These are phyloP conservation scores for Zychaea mexicana DNA, from an alignment of 371 early-diverging fungal genomes.

Conservation along the genomic window DNA sequence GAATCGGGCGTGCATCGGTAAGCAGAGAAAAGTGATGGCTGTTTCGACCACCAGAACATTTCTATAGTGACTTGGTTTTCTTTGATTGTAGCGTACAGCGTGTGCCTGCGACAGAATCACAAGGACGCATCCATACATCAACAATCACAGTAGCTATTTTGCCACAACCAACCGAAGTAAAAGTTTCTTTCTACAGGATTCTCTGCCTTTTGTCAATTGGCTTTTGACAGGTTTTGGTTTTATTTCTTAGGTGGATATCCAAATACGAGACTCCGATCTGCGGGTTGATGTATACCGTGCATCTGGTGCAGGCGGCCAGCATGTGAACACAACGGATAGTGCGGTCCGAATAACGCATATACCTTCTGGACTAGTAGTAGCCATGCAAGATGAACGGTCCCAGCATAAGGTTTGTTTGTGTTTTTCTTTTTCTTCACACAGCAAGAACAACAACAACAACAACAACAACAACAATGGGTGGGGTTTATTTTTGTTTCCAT, in stretches of 20 bases:
- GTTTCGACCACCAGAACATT: too few species aligned
- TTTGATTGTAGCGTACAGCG: conserved; percentile 70
- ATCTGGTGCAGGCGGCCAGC: conserved; percentile 87
- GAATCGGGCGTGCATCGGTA: conserved; percentile 83
- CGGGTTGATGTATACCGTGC: conserved; percentile 80
- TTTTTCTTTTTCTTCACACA: too few species aligned
- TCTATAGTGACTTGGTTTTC: too few species aligned
- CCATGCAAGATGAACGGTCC: conserved; percentile 90
- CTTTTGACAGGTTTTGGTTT: neutral
- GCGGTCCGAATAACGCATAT: conserved; percentile 94
- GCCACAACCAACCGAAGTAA: conserved; percentile 72
- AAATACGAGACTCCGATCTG: conserved; percentile 71
- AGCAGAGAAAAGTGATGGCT: too few species aligned
- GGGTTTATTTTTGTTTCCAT: too few species aligned
- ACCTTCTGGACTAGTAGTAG: conserved; percentile 87
- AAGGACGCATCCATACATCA: conserved; percentile 87
- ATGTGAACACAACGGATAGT: conserved; percentile 95
- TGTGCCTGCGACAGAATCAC: conserved; percentile 81
- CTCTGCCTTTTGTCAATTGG: too few species aligned
- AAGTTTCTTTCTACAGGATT: too few species aligned
- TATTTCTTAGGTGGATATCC: conserved; percentile 56
- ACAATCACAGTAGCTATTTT: conserved; percentile 86
- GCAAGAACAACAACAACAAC: neutral
- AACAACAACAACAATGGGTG: neutral
- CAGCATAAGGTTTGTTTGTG: conserved; percentile 67